A percentile compares a stretch with the other conserved stretches of the same genome.
Conservation (phyloP, 1,284 basidiomycete genomes). For the Melampsora larici-populina region DNA sequence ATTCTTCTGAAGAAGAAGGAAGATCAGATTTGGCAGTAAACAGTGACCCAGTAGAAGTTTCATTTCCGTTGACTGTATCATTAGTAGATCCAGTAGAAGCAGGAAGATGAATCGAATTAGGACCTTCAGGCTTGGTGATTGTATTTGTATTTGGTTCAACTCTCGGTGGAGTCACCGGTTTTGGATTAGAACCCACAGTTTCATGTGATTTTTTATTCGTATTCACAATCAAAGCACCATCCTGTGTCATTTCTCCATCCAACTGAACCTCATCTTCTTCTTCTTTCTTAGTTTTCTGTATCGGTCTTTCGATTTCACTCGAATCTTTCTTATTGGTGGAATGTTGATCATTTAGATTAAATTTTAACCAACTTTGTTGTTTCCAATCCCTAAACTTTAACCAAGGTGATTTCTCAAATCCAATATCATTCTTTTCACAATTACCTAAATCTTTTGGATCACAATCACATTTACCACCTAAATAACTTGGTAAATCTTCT, state of each 20-base stretch:
- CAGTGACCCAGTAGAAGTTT: background rate
- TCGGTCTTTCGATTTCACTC: background rate
- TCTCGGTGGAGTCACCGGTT: too few species aligned
- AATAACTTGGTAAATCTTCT: slow-evolving; percentile 30
- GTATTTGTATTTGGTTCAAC: background rate
- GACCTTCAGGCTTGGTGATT: background rate
- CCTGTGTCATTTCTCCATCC: slow-evolving; percentile 30
- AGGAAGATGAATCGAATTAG: background rate
- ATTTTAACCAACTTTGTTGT: slow-evolving; percentile 24
- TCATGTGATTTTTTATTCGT: background rate
- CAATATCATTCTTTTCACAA: slow-evolving; percentile 26
- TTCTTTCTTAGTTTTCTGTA: background rate
- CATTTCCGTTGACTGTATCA: background rate
- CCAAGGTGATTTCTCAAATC: slow-evolving; percentile 37
- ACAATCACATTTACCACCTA: slow-evolving; percentile 39
- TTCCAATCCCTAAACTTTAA: slow-evolving; percentile 33
- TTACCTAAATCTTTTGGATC: background rate
- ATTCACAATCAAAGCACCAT: slow-evolving; percentile 40
- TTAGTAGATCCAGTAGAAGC: background rate
- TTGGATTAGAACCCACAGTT: too few species aligned
- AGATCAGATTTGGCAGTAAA: background rate
- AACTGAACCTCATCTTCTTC: background rate
- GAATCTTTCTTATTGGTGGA: background rate
- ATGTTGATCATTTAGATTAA: background rate
- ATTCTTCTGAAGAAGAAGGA: background rate